These are phyloP conservation scores for Lactarius deliciosus DNA, from an alignment of 768 basidiomycete genomes.

Conservation along the genomic window DNA sequence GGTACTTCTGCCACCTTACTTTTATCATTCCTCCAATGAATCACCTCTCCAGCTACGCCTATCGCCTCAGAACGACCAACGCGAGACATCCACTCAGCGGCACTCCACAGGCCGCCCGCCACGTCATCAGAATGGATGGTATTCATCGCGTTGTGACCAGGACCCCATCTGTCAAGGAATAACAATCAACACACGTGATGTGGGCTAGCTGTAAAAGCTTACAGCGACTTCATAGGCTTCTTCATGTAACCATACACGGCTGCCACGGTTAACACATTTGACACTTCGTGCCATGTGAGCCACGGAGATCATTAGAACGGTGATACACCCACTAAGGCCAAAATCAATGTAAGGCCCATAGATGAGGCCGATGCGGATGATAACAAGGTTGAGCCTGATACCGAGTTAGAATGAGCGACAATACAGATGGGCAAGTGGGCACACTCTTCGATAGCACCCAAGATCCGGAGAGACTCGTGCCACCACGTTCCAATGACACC, in stretches of 20 bases:
- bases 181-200: conserved; percentile 1
- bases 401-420: neutral
- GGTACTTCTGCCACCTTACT: conserved; percentile 61
- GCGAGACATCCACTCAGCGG: conserved; percentile 69
- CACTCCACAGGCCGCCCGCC: conserved; percentile 74
- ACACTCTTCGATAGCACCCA: conserved; percentile 74
- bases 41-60: conserved; percentile 61
- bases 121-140: conserved; percentile 80
- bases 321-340: conserved; percentile 40
- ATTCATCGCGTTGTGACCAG: conserved; percentile 71
- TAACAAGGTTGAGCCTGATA: conserved; percentile 72
- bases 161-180: conserved; percentile 59
- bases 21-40: conserved; percentile 70
- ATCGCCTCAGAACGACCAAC: conserved; percentile 66
- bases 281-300: conserved; percentile 44
- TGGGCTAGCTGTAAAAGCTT: conserved; percentile 33
- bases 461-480: conserved; percentile 77
- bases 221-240: conserved; percentile 86
- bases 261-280: conserved; percentile 69
- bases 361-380: conserved; percentile 69
- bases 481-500: conserved; percentile 80
- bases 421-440: conserved; percentile 30
- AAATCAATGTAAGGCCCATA: conserved; percentile 82
- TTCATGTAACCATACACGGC: conserved; percentile 81
- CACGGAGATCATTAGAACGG: neutral